Percentiles rank a stretch among this genome's conserved stretches.
These are phyloP conservation scores for Phycomyces nitens DNA, from an alignment of 192 early-diverging fungal species.

Conservation along the genomic window DNA sequence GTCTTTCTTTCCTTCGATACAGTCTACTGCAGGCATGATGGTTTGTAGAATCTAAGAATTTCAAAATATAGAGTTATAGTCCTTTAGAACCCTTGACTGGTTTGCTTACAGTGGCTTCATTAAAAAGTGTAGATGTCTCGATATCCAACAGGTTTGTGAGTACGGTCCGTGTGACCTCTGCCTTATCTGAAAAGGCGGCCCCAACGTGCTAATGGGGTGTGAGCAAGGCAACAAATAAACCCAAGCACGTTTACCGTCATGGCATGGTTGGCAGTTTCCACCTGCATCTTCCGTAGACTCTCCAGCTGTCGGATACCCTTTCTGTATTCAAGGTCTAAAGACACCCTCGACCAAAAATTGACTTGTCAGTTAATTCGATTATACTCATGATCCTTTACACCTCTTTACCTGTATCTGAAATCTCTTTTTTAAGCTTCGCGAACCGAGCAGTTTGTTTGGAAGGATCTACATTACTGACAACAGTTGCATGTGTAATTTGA, in stretches of 20 bases:
- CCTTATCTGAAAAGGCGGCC: constrained; percentile 12
- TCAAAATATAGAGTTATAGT: background rate
- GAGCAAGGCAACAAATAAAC: background rate
- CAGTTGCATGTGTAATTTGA: constrained; percentile 12
- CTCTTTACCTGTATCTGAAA: constrained; percentile 27
- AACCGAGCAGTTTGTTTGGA: constrained; percentile 21
- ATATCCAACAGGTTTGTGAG: background rate
- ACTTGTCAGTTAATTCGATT: background rate
- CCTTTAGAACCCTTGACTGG: background rate
- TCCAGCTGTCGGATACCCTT: constrained; percentile 23
- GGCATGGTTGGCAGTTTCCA: constrained; percentile 14
- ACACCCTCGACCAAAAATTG: background rate
- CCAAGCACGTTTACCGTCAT: constrained; percentile 8
- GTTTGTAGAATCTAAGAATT: background rate
- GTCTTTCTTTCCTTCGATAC: constrained; percentile 13
- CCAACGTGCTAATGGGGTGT: constrained; percentile 8
- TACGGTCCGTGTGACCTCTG: constrained; percentile 1
- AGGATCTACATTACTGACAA: constrained; percentile 10
- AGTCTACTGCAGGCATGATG: constrained; percentile 9
- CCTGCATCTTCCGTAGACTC: constrained; percentile 21
- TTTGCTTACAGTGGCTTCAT: constrained; percentile 6
- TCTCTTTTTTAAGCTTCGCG: constrained; percentile 30
- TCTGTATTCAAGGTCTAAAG: constrained; percentile 22
- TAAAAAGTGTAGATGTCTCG: constrained; percentile 5
- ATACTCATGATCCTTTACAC: background rate